Base-by-base conservation (phyloP, 1,284 basidiomycete genomes). In the Mrakiaceae sp. region DNA sequence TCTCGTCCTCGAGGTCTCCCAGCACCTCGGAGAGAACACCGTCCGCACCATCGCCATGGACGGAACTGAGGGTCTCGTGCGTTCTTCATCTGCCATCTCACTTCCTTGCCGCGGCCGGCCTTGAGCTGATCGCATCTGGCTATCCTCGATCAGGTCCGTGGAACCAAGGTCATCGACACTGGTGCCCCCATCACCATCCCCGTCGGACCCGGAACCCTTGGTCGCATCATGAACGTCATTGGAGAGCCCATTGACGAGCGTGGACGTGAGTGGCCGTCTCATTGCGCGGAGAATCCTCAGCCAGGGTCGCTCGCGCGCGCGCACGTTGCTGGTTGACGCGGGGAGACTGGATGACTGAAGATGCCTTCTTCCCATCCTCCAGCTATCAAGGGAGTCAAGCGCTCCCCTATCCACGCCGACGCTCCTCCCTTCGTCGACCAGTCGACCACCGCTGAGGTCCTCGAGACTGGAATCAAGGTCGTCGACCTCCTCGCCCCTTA, bases 161-260 rank as follows among this genome's bases (percentile, higher is more conserved):
- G 95, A 64, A 90, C 95, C 79, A 93, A 87, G 81, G 95, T 98
- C 74, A 75, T 95, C 74, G 95, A 98, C 81, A 96, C 94, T 58
- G 95, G 95, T 78, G 81, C 87, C 66, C 95, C 95, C 78, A 98
- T 98, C 80, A 84, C 84, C 79, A 91, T 98, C 71, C 95, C 94
- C 73, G 95, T 98, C 75, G 95, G 95, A 70, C 85, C 84, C 69
- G 90, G 83, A 69, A 93, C 90, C 66, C 87, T 98, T 68, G 95
- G 94, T 68, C 92, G 95, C 78, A 98, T 98, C 84, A 97, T 98
- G 90, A 98, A 98, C 81, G 95, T 98, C 80, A 97, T 98, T 80
- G 95, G 95, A 75, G 94, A 98, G 79, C 91, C 95, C 76, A 98
- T 98, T 78, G 95, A 98, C 79, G 93, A 98, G 80, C 91, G 95